Evolutionary conservation across 2,329 filamentous ascomycete species (phyloP), one percentile per base, ranked within the genome.

Genomic region (Cordyceps fumosorosea): DNA sequence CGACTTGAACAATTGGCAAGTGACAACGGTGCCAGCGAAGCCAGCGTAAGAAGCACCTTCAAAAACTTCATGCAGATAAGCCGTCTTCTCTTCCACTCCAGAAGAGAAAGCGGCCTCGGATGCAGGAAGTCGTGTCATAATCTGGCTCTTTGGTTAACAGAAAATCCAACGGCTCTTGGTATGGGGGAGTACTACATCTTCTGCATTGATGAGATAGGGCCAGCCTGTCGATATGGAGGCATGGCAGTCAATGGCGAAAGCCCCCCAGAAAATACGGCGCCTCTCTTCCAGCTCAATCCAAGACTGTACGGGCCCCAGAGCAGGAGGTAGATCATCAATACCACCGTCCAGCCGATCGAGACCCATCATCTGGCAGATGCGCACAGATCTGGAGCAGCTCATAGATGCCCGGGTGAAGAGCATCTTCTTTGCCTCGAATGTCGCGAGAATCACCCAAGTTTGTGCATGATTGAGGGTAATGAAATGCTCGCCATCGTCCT

Each of bases 201-300:
- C 79, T 63, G 90, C 83, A 65, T 96, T 87, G 48, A 96, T 86
- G 29, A 87, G 78, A 78, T 90, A 88, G 0, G 93, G 91, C 93
- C 93, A 97, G 2, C 93, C 93, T 4, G 92, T 96, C 14, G 91
- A 91, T 57, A 96, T 90, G 68, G 89, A 91, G 2, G 90, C 88
- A 74, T 96, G 96, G 29, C 90, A 84, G 72, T 97, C 93, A 48
- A 90, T 82, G 66, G 87, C 89, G 69, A 93, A 97, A 0, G 87
- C 83, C 66, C 88, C 84, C 93, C 93, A 97, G 68, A 96, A 96
- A 0, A 89, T 87, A 66, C 93, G 82, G 63, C 93, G 83, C 57
- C 93, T 82, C 73, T 98, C 93, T 63, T 83, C 80, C 22, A 79
- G 66, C 64, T 97, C 93, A 0, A 84, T 86, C 91, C 91, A 96